Evolutionary conservation across 768 basidiomycete species (phyloP).

Genomic region (Termitomyces sp.): DNA sequence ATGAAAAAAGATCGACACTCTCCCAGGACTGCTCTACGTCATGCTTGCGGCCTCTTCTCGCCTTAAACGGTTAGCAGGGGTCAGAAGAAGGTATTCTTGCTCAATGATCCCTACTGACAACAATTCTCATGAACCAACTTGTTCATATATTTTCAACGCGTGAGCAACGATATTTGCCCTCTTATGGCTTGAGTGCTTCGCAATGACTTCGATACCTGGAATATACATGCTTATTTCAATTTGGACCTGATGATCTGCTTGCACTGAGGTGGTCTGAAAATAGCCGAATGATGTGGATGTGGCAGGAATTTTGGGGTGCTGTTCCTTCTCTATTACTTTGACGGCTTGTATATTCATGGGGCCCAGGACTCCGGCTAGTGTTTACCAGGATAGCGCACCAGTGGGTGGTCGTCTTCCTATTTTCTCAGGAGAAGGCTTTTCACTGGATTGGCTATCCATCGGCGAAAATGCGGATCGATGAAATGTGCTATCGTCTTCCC

Average conservation of each 20-base stretch:
- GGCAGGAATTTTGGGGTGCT: not conserved
- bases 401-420: not conserved
- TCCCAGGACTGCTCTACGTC: not conserved
- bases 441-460: not conserved
- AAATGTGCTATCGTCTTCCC: slow-evolving; percentile 3
- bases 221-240: not conserved
- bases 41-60: not conserved
- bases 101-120: not conserved
- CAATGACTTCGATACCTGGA: not conserved
- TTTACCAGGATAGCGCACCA: slow-evolving; percentile 2
- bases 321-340: not conserved
- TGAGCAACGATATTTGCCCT: not conserved
- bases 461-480: slow-evolving; percentile 1
- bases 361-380: not conserved
- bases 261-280: not conserved
- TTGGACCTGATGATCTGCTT: too few relatives aligned
- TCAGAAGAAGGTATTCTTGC: not conserved
- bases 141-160: not conserved
- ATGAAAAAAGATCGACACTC: not conserved
- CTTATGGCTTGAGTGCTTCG: not conserved
- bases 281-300: not conserved
- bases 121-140: not conserved
- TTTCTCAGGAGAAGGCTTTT: slow-evolving; percentile 2
- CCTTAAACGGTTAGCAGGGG: not conserved
- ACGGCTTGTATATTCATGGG: not conserved